Conservation (phyloP, 306 rosid species). For the Cercis canadensis region DNA sequence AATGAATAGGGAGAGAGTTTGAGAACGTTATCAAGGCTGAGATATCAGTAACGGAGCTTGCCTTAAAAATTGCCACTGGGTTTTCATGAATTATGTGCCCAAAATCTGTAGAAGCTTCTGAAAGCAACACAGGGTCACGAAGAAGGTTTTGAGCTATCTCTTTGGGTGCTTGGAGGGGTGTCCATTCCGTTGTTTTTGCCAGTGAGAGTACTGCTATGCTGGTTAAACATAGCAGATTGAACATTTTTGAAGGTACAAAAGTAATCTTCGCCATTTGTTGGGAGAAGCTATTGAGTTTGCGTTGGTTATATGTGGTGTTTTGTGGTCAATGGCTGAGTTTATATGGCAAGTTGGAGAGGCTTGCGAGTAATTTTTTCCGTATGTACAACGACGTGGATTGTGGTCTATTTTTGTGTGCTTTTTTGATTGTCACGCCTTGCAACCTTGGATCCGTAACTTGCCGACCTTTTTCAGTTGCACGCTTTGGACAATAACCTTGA, state of each 20-base stretch:
- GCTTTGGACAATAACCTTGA: constrained; percentile 27
- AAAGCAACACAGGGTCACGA: constrained; percentile 37
- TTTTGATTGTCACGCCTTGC: constrained; percentile 34
- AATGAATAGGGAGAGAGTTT: not conserved
- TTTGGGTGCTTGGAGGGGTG: constrained; percentile 13
- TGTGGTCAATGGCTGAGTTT: too few species aligned
- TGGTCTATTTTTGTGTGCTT: not conserved
- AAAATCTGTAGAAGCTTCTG: constrained; percentile 46
- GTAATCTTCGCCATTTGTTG: too few species aligned
- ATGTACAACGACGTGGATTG: too few species aligned
- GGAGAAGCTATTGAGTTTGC: not conserved
- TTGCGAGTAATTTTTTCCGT: too few species aligned
- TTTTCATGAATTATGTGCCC: constrained; percentile 43
- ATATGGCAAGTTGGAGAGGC: too few species aligned
- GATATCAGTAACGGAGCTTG: constrained; percentile 44
- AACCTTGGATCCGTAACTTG: constrained; percentile 36
- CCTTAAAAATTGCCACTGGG: constrained; percentile 45
- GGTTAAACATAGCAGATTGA: not conserved
- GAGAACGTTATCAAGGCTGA: constrained; percentile 31
- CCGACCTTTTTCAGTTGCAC: constrained; percentile 49
- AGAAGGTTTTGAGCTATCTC: constrained; percentile 18
- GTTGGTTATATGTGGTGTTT: too few species aligned
- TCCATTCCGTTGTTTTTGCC: not conserved
- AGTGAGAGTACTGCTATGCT: not conserved
- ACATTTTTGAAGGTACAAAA: not conserved